These are phyloP conservation scores for Dendrobium nobile DNA, from an alignment of 106 monocot species.

Conservation along the genomic window DNA sequence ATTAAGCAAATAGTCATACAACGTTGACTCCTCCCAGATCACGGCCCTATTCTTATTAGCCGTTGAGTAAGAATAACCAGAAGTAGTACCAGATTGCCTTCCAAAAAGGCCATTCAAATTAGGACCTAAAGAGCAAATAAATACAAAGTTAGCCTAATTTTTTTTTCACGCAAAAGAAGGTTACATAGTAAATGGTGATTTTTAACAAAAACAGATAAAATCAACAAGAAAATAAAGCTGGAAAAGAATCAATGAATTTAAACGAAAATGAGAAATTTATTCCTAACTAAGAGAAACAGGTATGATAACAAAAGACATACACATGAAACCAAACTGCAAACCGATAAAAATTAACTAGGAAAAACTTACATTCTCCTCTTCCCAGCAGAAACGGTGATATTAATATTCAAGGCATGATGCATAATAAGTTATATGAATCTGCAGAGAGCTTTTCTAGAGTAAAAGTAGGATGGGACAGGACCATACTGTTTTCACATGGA, in stretches of 20 bases:
- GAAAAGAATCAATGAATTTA: background rate
- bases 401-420: too few species aligned
- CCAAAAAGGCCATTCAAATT: conserved; percentile 34
- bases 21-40: conserved; percentile 27
- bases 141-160: background rate
- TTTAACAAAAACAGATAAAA: background rate
- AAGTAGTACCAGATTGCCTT: conserved; percentile 28
- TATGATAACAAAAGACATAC: too few species aligned
- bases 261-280: background rate
- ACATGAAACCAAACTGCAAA: too few species aligned
- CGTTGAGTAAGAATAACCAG: conserved; percentile 32
- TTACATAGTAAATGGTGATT: background rate
- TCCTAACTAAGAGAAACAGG: too few species aligned
- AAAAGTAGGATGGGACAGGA: too few species aligned
- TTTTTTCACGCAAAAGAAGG: background rate
- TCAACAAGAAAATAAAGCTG: background rate
- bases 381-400: too few species aligned
- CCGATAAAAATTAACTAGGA: too few species aligned
- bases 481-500: too few species aligned
- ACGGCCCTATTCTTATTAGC: conserved; percentile 37
- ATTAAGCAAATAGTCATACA: conserved; percentile 34
- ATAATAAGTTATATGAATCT: too few species aligned
- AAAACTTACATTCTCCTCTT: too few species aligned
- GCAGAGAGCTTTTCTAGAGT: too few species aligned
- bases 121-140: conserved; percentile 9